Evolutionary conservation across 371 early-diverging fungal species (phyloP).

Genomic region (Mucor saturninus): DNA sequence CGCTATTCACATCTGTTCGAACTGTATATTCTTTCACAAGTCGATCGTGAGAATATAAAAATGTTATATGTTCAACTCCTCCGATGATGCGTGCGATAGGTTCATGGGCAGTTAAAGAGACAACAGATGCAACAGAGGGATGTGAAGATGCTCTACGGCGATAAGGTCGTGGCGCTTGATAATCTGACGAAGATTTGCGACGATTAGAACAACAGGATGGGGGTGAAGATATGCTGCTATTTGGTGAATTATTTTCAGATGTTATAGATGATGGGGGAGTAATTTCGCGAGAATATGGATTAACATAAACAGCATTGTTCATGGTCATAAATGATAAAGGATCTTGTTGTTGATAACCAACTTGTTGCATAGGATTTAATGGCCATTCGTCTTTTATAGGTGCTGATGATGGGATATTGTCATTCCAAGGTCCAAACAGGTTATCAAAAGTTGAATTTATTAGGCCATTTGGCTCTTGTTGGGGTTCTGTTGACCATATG

Average conservation of each 20-base stretch:
- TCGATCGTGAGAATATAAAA: constrained; percentile 72
- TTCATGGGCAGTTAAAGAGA: constrained; percentile 57
- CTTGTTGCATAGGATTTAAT: not conserved
- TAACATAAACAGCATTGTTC: not conserved
- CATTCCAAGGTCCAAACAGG: constrained; percentile 17
- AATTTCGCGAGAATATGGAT: constrained; percentile 7
- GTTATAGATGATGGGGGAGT: constrained; percentile 20
- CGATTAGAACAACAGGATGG: constrained; percentile 15
- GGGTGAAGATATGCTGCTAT: constrained; percentile 17
- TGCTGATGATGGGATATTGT: constrained; percentile 4
- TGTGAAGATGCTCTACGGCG: constrained; percentile 46
- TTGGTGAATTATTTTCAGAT: constrained; percentile 19
- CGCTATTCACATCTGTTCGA: constrained; percentile 75
- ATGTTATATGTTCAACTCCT: constrained; percentile 69
- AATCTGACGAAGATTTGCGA: constrained; percentile 18
- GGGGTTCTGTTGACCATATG: constrained; percentile 7
- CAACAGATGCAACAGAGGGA: constrained; percentile 54
- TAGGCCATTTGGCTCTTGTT: not conserved
- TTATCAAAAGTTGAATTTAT: not conserved
- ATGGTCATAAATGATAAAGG: not conserved
- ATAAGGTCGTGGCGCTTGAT: constrained; percentile 16
- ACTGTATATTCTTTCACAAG: constrained; percentile 72
- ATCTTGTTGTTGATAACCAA: not conserved
- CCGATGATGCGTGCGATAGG: constrained; percentile 48
- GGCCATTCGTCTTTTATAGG: constrained; percentile 27